Evolutionary conservation across 2,329 filamentous ascomycete genomes (phyloP), one percentile per base, ranked within the genome.

Genomic region (Westerdykella sp.): DNA sequence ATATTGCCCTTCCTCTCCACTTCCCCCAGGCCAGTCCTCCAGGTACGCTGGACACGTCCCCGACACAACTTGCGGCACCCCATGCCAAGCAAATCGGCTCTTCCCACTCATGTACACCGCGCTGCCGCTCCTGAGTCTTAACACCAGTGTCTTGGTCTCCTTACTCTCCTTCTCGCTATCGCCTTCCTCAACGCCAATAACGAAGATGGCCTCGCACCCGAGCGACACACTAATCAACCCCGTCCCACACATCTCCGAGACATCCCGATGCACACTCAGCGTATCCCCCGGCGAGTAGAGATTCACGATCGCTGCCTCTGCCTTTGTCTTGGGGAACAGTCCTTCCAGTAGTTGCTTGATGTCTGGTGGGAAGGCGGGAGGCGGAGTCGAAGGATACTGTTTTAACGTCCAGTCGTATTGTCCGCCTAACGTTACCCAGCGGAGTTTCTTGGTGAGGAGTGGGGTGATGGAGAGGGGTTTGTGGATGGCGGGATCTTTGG

Each of bases 371-470:
- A 96, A 96, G 0, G 70, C 57, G 0, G 87, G 87, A 1, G 85
- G 83, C 3, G 64, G 47, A n/a, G 76, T 74, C 9, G 73, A 64
- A 0, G 90, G 89, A 60, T 97, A 97, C 11, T 79, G 71, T 53
- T 95, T 90, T 44, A 80, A 79, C 0, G 89, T 94, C 93, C 91
- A 97, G 70, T 97, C 87, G 66, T 97, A 97, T 65, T 97, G 93
- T 0, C 89, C 91, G 39, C 93, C 93, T 2, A 98, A 78, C 0
- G 91, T 97, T 34, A 94, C 79, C 93, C 93, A 98, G 54, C 91
- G 87, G 18, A 97, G 77, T 48, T 87, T 90, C 49, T 83, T 85
- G 44, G 83, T 79, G 35, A 97, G 73, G 23, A 91, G 79, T 57
- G 83, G 82, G 39, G 78, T 73, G 41, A 85, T 73, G 2, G 79